Evolutionary conservation across 352 stramenopile genomes (phyloP), one percentile per base, ranked within the genome.

Genomic region (Lagenidium giganteum): DNA sequence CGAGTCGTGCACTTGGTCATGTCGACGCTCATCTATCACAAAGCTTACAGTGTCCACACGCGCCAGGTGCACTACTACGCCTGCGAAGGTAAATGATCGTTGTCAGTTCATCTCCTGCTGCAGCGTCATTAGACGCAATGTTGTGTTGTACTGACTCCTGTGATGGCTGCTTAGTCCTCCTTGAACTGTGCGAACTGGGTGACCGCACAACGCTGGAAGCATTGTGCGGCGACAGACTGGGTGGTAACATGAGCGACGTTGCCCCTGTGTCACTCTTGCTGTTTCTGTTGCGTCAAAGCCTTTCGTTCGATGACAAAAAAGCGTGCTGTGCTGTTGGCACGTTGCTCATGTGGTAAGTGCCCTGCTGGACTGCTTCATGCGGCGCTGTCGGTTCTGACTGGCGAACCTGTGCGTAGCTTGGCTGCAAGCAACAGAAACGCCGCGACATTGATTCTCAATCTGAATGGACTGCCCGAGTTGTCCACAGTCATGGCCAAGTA

Each of bases 21-120:
- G 22, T 60, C 72, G 9, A 86, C 76, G 8, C 61, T 89, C 25
- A 62, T 83, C n/a, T 72, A 69, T 26, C 80, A 93, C 63, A 87
- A 90, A 47, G 70, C 68, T 0, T 89, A 90, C 47, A 89, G 75
- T 37, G 72, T 90, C 4, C 78, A 93, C 60, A 90, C 80, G 2
- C 75, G 80, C 0, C 80, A 93, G 57, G 77, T 93, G 12, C 78
- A 90, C 34, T 93, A 86, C 59, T 90, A 90, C 42, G 76, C 73
- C 1, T 83, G 70, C 26, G 77, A 93, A 84, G 73, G 70, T 83
- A 45, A 6, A 38, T 28, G 8, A 23, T 6, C 7, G 16, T 39
- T 8, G 3, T 7, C 8, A 27, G 25, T 9, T 4, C 13, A 17
- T 9, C 12, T 16, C 8, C 17, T 17, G 16, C 26, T 13, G 21